Evolutionary conservation across 306 rosid genomes (phyloP), one percentile per base, ranked within the genome.

Genomic region (Vigna hirtella): DNA sequence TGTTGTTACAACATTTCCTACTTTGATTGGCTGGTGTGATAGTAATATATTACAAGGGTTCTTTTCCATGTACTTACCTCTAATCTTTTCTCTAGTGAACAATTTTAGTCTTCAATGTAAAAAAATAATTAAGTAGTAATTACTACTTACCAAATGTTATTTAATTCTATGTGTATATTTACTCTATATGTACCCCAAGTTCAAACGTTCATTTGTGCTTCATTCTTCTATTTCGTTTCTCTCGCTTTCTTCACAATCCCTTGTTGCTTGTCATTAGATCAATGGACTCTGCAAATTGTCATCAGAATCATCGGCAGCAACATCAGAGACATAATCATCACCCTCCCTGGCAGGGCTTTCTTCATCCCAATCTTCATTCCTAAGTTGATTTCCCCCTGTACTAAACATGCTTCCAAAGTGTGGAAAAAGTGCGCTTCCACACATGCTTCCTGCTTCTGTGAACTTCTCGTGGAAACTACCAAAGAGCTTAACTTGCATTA

Each of bases 321-420:
- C 90, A 74, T 90, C 94, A 3, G 96, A 91, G 34, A 79, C 82
- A 67, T 88, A 90, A 42, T 84, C 96, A 20, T 87, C 93, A 13
- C 90, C 98, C 63, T 89, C 98, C 79, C 90, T 81, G 2, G 79
- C 88, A 49, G 87, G 83, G 87, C 89, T 88, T 85, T 91, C 98
- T 80, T 93, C 98, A 17, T 93, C 96, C 96, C 96, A 93, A 77
- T 93, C 98, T 78, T 89, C 93, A 16, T 88, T 89, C 74, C 88
- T 86, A 7, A 83, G 83, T 56, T 85, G 98, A 85, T 89, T 88
- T n/a, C 94, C 98, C 70, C 91, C 94, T 45, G 89, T 89, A 17
- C 96, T 90, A 76, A 91, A 90, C 96, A 93, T 91, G 77, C 98
- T 93, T 49, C 98, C 98, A 14, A 91, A 93, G 80, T 93, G 96